Percentiles rank a stretch among this genome's conserved stretches.
Conservation (phyloP, 148 eudicot genomes). For the Talinum fruticosum region DNA sequence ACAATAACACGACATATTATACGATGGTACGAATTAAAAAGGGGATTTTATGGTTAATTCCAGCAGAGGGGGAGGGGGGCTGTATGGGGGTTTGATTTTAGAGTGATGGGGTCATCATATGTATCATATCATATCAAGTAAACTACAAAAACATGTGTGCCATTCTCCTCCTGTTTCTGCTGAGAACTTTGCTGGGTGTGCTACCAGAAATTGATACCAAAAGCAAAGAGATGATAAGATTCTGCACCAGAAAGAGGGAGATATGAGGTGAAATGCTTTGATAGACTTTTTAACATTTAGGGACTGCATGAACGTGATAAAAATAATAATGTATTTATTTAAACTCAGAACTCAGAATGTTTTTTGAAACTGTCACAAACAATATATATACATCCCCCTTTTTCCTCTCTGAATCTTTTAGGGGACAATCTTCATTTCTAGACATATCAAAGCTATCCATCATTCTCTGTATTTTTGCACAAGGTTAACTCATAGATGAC, state of each 20-base stretch:
- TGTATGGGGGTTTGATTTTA: slow-evolving; percentile 32
- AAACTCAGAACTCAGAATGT: slow-evolving; percentile 1
- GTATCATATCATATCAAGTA: slow-evolving; percentile 8
- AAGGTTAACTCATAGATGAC: background rate
- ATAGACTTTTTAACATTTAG: slow-evolving; percentile 12
- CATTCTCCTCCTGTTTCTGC: slow-evolving; percentile 8
- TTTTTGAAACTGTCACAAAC: background rate
- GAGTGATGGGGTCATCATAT: slow-evolving; percentile 29
- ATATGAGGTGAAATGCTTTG: slow-evolving; percentile 11
- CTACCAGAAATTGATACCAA: slow-evolving; percentile 25
- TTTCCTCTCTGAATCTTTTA: background rate
- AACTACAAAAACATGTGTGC: slow-evolving; percentile 26
- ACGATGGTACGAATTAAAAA: background rate
- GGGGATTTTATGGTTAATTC: background rate
- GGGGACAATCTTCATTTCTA: slow-evolving; percentile 24
- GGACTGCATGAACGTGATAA: background rate
- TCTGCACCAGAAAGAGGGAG: slow-evolving; percentile 20
- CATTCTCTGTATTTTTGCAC: background rate
- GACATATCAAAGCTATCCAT: background rate
- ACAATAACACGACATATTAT: background rate
- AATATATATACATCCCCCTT: background rate
- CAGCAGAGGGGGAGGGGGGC: background rate
- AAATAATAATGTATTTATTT: slow-evolving; percentile 1
- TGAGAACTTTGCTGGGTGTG: slow-evolving; percentile 35
- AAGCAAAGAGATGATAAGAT: slow-evolving; percentile 28